These are phyloP conservation scores for Solanum lycopersicoides DNA, from an alignment of 257 asterid genomes.

Conservation along the genomic window DNA sequence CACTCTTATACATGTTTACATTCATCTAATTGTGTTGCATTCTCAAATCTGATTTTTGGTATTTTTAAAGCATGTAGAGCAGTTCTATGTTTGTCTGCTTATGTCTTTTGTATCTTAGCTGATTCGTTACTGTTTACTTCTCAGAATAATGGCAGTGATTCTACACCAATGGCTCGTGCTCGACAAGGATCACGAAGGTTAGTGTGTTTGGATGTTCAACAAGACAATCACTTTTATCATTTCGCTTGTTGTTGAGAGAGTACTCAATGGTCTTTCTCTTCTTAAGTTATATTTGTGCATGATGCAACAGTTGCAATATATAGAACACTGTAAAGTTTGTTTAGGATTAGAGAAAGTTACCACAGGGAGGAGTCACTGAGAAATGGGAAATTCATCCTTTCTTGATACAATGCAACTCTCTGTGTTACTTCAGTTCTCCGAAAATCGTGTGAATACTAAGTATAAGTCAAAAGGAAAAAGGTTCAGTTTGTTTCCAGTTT, in stretches of 20 bases:
- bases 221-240: neutral
- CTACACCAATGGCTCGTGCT: constrained; percentile 29
- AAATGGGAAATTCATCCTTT: neutral
- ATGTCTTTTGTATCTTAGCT: neutral
- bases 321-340: neutral
- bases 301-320: neutral
- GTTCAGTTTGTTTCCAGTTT: neutral
- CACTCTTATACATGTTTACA: neutral
- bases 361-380: neutral
- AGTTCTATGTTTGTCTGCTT: neutral
- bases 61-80: neutral
- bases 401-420: neutral
- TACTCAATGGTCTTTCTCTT: neutral
- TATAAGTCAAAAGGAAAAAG: neutral
- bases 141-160: constrained; percentile 42
- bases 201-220: constrained; percentile 2
- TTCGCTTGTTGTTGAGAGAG: neutral
- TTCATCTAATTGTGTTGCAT: neutral
- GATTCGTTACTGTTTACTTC: neutral
- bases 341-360: neutral
- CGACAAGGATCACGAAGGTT: constrained; percentile 72
- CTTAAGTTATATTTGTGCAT: neutral
- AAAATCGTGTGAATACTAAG: neutral
- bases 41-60: neutral
- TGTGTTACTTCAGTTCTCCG: neutral